Conservation (phyloP, 768 basidiomycete genomes). For the Scleroderma bovista region DNA sequence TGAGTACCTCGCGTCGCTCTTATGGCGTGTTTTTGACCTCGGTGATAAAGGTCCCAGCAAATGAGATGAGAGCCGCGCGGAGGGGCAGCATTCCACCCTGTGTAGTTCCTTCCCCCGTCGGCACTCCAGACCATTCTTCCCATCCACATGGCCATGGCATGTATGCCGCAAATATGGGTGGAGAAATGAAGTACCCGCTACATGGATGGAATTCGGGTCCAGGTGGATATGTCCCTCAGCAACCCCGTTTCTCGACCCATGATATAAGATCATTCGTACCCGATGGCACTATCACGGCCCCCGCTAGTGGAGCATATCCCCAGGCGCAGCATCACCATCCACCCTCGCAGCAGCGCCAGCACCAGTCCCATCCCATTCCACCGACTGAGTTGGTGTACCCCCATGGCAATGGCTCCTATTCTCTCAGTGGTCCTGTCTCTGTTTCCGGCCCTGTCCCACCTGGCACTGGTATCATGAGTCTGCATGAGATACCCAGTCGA, state of each 20-base stretch:
- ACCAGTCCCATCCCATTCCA: not conserved
- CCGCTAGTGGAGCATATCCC: constrained; percentile 9
- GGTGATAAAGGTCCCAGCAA: constrained; percentile 16
- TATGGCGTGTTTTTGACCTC: constrained; percentile 8
- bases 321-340: not conserved
- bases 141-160: constrained; percentile 7
- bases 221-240: constrained; percentile 1
- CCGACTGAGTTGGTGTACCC: not conserved
- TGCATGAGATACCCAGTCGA: not conserved
- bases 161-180: not conserved
- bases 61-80: constrained; percentile 15
- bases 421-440: not conserved
- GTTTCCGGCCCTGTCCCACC: not conserved
- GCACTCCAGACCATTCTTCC: constrained; percentile 12
- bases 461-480: not conserved
- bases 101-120: constrained; percentile 18
- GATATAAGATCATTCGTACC: constrained; percentile 11
- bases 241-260: constrained; percentile 10
- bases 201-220: not conserved
- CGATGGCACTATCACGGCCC: not conserved
- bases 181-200: not conserved
- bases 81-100: constrained; percentile 22
- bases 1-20: constrained; percentile 8
- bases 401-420: not conserved
- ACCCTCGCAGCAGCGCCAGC: not conserved